A percentile compares a stretch with the other conserved stretches of the same genome.
phyloP scores from a whole-genome alignment of 352 stramenopile species.

The Phytophthora cajani region DNA sequence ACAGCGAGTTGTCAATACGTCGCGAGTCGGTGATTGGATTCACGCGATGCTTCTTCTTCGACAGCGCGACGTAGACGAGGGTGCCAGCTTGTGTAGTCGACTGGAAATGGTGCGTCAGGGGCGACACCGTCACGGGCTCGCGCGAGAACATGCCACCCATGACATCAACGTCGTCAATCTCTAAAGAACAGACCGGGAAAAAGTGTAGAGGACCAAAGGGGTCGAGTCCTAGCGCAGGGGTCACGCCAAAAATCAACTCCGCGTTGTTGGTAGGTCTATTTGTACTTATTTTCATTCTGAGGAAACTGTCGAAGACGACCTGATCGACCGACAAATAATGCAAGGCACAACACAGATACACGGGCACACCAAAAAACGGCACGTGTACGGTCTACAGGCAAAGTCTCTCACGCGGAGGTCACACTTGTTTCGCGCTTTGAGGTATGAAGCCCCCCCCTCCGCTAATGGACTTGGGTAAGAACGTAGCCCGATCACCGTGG shows the following conservation, averaged over 20 bases:
- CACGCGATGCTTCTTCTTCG: conserved; percentile 69
- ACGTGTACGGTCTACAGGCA: too few species aligned
- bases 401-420: not conserved
- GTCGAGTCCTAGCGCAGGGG: not conserved
- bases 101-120: conserved; percentile 68
- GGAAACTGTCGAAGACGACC: not conserved
- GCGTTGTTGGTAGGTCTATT: not conserved
- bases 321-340: not conserved
- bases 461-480: too few species aligned
- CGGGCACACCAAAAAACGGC: too few species aligned
- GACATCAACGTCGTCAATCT: conserved; percentile 8
- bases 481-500: too few species aligned
- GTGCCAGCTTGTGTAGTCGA: conserved; percentile 70
- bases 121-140: conserved; percentile 64
- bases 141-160: conserved; percentile 65
- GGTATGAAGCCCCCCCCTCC: not conserved
- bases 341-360: not conserved
- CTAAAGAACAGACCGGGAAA: not conserved
- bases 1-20: conserved; percentile 61
- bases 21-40: conserved; percentile 65
- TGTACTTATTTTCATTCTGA: not conserved
- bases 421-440: not conserved
- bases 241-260: not conserved
- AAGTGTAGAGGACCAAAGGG: not conserved
- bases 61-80: conserved; percentile 74